Evolutionary conservation across 2,329 filamentous ascomycete genomes (phyloP).

Genomic region (Coleophoma eucalyptorum): DNA sequence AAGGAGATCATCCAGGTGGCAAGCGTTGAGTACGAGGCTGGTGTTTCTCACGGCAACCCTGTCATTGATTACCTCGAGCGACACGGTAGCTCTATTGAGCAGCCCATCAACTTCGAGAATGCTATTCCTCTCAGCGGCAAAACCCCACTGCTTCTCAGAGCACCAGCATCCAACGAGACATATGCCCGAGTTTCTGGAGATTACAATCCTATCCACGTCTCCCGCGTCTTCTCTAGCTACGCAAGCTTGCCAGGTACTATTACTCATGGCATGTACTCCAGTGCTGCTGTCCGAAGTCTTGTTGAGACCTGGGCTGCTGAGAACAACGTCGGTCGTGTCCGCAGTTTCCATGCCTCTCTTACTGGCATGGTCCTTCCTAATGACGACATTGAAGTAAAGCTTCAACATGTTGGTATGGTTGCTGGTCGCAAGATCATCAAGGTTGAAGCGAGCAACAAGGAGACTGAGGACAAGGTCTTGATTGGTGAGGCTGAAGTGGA

Average conservation of each 20-base stretch:
- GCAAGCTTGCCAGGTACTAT: constrained; percentile 95
- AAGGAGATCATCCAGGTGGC: constrained; percentile 98
- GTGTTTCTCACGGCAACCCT: constrained; percentile 89
- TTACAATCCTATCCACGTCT: constrained; percentile 98
- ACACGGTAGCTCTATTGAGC: constrained; percentile 87
- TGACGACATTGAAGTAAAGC: constrained; percentile 89
- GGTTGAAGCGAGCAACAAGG: constrained; percentile 92
- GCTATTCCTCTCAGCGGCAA: constrained; percentile 93
- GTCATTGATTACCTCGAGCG: constrained; percentile 95
- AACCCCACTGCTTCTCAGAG: constrained; percentile 81
- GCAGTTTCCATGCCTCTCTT: constrained; percentile 93
- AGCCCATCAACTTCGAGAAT: constrained; percentile 96
- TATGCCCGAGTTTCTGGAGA: constrained; percentile 97
- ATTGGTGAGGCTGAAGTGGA: constrained; percentile 96
- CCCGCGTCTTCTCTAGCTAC: constrained; percentile 92
- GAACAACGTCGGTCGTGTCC: constrained; percentile 95
- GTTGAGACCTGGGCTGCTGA: constrained; percentile 99
- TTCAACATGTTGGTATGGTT: constrained; percentile 97
- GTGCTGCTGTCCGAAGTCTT: constrained; percentile 89
- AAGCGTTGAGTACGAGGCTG: constrained; percentile 94
- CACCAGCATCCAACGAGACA: constrained; percentile 93
- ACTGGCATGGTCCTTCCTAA: constrained; percentile 99
- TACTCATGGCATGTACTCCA: constrained; percentile 99
- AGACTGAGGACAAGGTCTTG: constrained; percentile 94
- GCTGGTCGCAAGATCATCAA: constrained; percentile 99